These are phyloP conservation scores for Oldenlandia corymbosa DNA, from an alignment of 257 asterid genomes.

Conservation along the genomic window DNA sequence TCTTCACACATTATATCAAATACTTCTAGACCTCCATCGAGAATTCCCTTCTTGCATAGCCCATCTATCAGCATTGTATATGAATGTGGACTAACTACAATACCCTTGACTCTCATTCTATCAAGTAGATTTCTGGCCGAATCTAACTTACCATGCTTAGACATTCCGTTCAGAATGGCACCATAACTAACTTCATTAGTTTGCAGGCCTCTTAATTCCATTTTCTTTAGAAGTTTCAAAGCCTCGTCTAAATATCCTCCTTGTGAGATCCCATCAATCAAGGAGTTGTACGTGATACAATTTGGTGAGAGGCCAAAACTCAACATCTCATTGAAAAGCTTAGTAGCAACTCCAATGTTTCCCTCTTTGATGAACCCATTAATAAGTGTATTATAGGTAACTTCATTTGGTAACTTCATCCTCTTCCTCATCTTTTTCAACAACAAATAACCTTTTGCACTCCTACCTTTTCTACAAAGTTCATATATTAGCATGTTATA, in stretches of 20 bases:
- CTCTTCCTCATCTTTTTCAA: conserved; percentile 63
- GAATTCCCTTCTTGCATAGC: conserved; percentile 45
- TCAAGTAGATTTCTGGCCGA: conserved; percentile 49
- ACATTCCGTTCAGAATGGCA: conserved; percentile 68
- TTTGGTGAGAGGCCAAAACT: conserved; percentile 52
- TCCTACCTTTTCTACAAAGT: conserved; percentile 57
- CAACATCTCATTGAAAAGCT: conserved; percentile 63
- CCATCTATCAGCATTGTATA: conserved; percentile 71
- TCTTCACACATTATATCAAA: conserved; percentile 47
- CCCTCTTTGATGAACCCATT: conserved; percentile 81
- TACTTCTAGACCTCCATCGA: conserved; percentile 42
- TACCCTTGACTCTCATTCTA: conserved; percentile 44
- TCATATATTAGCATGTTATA: conserved; percentile 72
- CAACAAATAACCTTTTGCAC: conserved; percentile 71
- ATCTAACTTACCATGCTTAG: conserved; percentile 59
- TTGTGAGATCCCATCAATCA: conserved; percentile 72
- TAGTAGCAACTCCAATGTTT: conserved; percentile 52
- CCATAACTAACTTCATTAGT: conserved; percentile 79
- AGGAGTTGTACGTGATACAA: conserved; percentile 57
- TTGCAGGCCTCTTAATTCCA: conserved; percentile 49
- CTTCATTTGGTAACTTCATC: conserved; percentile 60
- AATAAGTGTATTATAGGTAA: conserved; percentile 79
- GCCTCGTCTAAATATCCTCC: conserved; percentile 58
- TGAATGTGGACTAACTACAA: conserved; percentile 36
- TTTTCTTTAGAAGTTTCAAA: conserved; percentile 47